These are phyloP conservation scores for Puccinia horiana DNA, from an alignment of 1,284 basidiomycete species.

Conservation along the genomic window DNA sequence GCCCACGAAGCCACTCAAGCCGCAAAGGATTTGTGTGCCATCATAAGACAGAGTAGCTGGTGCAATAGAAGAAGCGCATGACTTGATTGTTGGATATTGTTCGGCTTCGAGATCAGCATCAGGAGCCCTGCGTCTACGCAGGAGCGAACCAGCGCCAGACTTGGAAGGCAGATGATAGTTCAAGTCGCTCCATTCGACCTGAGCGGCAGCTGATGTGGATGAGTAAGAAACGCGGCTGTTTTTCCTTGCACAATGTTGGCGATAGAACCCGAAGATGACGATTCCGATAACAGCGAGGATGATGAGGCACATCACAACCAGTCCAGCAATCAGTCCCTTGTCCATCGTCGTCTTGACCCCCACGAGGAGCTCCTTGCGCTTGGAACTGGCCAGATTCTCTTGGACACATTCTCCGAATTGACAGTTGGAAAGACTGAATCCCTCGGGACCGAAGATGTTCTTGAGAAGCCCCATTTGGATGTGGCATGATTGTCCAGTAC, in stretches of 20 bases:
- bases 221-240: slow-evolving; percentile 56
- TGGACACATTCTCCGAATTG: slow-evolving; percentile 80
- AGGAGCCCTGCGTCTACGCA: neutral
- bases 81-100: slow-evolving; percentile 37
- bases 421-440: slow-evolving; percentile 72
- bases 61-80: slow-evolving; percentile 18
- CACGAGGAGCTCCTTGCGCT: slow-evolving; percentile 50
- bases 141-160: slow-evolving; percentile 16
- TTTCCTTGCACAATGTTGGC: slow-evolving; percentile 68
- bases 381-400: slow-evolving; percentile 71
- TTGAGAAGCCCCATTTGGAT: slow-evolving; percentile 74
- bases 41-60: slow-evolving; percentile 23
- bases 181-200: slow-evolving; percentile 70
- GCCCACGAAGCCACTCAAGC: slow-evolving; percentile 69
- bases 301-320: slow-evolving; percentile 75
- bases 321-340: slow-evolving; percentile 79
- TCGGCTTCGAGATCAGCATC: neutral
- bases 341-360: slow-evolving; percentile 62
- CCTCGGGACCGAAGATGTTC: slow-evolving; percentile 69
- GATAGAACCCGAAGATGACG: slow-evolving; percentile 67
- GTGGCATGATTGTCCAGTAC: slow-evolving; percentile 63
- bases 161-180: slow-evolving; percentile 62
- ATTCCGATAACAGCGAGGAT: slow-evolving; percentile 66
- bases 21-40: slow-evolving; percentile 65
- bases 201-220: slow-evolving; percentile 61